A percentile compares a stretch with the other conserved stretches of the same genome.
Evolutionary conservation across 2,329 filamentous ascomycete genomes (phyloP).

Genomic region (Dactylellina leptospora): DNA sequence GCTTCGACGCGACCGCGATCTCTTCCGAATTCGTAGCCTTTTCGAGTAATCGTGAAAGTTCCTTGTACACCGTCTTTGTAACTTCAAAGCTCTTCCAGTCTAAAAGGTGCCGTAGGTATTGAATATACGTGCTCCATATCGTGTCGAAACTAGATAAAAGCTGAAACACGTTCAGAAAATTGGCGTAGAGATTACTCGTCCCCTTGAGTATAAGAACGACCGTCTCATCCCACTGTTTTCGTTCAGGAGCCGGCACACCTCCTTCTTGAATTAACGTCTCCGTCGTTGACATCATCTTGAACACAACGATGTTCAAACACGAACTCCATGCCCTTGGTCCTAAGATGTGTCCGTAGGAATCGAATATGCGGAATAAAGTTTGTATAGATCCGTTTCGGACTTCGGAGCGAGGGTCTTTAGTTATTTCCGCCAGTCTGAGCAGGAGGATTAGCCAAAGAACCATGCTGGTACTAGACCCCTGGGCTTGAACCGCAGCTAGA

Average conservation of each 20-base stretch:
- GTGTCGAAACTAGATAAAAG: slow-evolving; percentile 72
- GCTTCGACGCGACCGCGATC: slow-evolving; percentile 65
- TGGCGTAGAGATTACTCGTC: slow-evolving; percentile 75
- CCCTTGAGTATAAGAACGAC: slow-evolving; percentile 77
- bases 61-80: slow-evolving; percentile 75
- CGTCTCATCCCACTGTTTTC: slow-evolving; percentile 75
- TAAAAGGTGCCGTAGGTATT: slow-evolving; percentile 72
- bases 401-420: slow-evolving; percentile 76
- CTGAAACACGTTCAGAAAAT: slow-evolving; percentile 77
- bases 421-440: slow-evolving; percentile 74
- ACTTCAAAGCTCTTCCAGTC: slow-evolving; percentile 73
- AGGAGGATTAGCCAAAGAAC: slow-evolving; percentile 82
- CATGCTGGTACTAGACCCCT: slow-evolving; percentile 71
- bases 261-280: slow-evolving; percentile 59
- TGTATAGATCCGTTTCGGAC: slow-evolving; percentile 86
- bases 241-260: slow-evolving; percentile 51
- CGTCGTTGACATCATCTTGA: slow-evolving; percentile 67
- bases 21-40: slow-evolving; percentile 62
- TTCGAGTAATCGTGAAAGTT: slow-evolving; percentile 70
- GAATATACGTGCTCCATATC: slow-evolving; percentile 79
- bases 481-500: slow-evolving; percentile 68
- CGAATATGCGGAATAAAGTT: slow-evolving; percentile 88
- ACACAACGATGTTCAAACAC: slow-evolving; percentile 81
- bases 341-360: slow-evolving; percentile 85
- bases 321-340: slow-evolving; percentile 81